Base-by-base conservation (phyloP, 2,329 filamentous ascomycete species). In the Thielaviopsis punctulata region DNA sequence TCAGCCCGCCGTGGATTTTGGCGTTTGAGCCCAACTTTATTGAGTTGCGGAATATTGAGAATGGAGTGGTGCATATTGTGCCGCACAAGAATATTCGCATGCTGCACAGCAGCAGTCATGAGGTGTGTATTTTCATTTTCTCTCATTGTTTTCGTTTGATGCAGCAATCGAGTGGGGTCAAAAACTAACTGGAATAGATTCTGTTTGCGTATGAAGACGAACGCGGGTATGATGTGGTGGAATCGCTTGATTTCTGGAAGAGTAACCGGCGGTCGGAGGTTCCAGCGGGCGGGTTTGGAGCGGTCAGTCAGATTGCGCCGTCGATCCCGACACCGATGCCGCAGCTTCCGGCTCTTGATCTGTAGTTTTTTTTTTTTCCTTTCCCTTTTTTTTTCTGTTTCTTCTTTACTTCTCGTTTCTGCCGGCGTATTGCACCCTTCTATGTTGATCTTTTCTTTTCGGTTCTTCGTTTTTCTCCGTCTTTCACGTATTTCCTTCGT, bases 11-110 rank as follows among this genome's bases (percentile, higher is more conserved):
- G 47, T 98, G 93, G 75, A 95, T 98, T 57, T 71, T 98, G 61
- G 92, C 90, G 0, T 98, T 98, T 65, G 92, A 98, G 68, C 81
- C 88, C 36, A 95, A 92, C 62, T 98, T 98, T 63, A 93, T 98
- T 60, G 92, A 98, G 69, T 84, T 98, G 60, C 77, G 92, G 58
- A 86, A 95, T 63, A 90, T 95, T 65, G 92, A 98, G 66, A 95
- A 83, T 49, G 87, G 88, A 58, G 86, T 87, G 55, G 88, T 96
- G 57, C 89, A 95, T 65, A 95, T 98, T 60, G 84, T 96, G 64
- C 93, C 89, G 54, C 88, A 89, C 62, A 93, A 87, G 75, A 95
- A 94, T 63, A 93, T 95, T 61, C 80, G 92, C 62, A 95, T 96
- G 88, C 73, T 98, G 59, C 92, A 98, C 69, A 90, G 88, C 65